Percentiles rank a stretch among this genome's conserved stretches.
phyloP scores from a whole-genome alignment of 768 basidiomycete genomes.

The Xanthoconium purpureum region DNA sequence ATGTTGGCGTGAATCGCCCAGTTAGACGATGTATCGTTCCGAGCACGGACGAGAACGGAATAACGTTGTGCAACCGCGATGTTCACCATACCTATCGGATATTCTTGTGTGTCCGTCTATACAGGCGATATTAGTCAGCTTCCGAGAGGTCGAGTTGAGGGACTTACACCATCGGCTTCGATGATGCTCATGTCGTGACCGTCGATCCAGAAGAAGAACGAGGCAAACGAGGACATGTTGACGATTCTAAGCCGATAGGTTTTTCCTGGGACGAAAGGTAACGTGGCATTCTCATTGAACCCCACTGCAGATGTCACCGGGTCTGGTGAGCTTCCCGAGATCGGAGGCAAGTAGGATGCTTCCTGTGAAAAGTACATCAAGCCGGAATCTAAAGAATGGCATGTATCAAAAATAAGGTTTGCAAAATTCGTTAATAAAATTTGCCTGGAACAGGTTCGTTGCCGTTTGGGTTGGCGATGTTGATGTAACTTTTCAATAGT shows the following conservation, averaged over 20 bases:
- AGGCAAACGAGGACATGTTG: conserved; percentile 71
- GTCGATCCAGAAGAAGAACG: conserved; percentile 87
- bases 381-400: conserved; percentile 53
- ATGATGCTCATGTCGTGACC: conserved; percentile 84
- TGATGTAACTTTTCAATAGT: conserved; percentile 67
- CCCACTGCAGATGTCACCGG: conserved; percentile 60
- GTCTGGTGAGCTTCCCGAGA: conserved; percentile 42
- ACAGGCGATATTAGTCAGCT: background rate
- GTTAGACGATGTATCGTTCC: conserved; percentile 80
- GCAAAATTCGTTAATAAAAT: conserved; percentile 2
- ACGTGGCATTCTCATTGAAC: conserved; percentile 83
- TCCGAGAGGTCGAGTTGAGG: background rate
- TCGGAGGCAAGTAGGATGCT: conserved; percentile 63
- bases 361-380: conserved; percentile 84
- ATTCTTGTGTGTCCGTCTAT: conserved; percentile 76
- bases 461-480: conserved; percentile 72
- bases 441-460: conserved; percentile 85
- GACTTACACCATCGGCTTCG: conserved; percentile 76
- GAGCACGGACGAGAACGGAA: conserved; percentile 87
- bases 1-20: conserved; percentile 91
- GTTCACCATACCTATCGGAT: conserved; percentile 64
- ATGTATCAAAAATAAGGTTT: background rate
- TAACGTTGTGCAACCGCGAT: conserved; percentile 92
- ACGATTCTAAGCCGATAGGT: conserved; percentile 90
- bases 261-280: conserved; percentile 80